Evolutionary conservation across 257 asterid genomes (phyloP).

Genomic region (Solanum clarkiae): DNA sequence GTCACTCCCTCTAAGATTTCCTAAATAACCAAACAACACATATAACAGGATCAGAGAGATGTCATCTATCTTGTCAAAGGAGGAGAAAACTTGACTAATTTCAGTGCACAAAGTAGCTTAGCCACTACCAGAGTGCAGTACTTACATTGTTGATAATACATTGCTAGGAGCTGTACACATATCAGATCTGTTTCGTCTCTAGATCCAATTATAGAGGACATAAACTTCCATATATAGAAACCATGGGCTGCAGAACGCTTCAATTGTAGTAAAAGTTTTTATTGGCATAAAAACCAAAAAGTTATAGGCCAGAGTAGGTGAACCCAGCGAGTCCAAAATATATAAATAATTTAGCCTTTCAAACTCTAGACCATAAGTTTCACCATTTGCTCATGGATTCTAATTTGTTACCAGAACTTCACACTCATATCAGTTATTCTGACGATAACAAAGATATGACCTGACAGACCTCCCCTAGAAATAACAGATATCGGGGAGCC

Average conservation of each 20-base stretch:
- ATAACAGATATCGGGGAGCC: not conserved
- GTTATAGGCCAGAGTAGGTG: not conserved
- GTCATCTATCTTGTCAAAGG: not conserved
- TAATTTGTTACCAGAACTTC: not conserved
- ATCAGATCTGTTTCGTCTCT: conserved; percentile 7
- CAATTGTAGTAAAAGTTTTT: not conserved
- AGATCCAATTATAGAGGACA: conserved; percentile 3
- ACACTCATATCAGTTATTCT: not conserved
- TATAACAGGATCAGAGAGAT: not conserved
- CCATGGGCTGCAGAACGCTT: not conserved
- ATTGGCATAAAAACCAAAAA: not conserved
- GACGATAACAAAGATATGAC: not conserved
- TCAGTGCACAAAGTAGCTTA: not conserved
- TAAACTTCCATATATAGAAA: conserved; percentile 5
- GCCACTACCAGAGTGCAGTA: not conserved
- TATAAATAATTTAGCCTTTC: not conserved
- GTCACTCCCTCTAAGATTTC: conserved; percentile 87
- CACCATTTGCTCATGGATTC: not conserved
- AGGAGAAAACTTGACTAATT: not conserved
- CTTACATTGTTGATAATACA: conserved; percentile 6
- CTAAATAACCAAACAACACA: conserved; percentile 22
- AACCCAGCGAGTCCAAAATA: not conserved
- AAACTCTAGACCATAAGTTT: not conserved
- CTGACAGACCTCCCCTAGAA: not conserved
- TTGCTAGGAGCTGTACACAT: conserved; percentile 10